Base-by-base conservation (phyloP, 257 asterid species). In the Jaltomata sinuosa region DNA sequence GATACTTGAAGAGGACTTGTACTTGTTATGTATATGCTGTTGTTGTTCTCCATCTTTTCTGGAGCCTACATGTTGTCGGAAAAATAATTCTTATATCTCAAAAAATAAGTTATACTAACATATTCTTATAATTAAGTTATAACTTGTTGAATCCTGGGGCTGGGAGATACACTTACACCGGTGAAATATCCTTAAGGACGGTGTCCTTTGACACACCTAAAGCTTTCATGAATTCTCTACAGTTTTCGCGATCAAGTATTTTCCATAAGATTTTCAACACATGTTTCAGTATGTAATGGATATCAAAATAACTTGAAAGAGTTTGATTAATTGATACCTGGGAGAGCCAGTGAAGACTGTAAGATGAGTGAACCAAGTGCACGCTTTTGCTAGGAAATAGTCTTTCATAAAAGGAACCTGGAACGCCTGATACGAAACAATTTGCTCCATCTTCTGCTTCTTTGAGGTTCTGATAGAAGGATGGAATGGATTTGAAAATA, bases 11-110 rank as follows among this genome's bases (percentile, higher is more conserved):
- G 74, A 11, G 90, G 84, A 69, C 90, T 87, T 11, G 85, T 32
- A 61, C 4, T 87, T 38, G 91, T 61, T 21, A 85, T 59, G 84
- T 79, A 74, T 3, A 89, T 86, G 27, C 74, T 87, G 22, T 69
- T 79, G 61, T 88, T 88, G 6, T 34, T 82, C 84, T 62, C 86
- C 40, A 86, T 14, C 31, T 86, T 90, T 84, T 83, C 61, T 11
- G 92, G 90, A 52, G 80, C 76, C 92, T 89, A 29, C 34, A 40
- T n/a, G n/a, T n/a, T n/a, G n/a, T n/a, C n/a, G n/a, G n/a, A n/a
- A n/a, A n/a, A n/a, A n/a, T n/a, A n/a, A n/a, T n/a, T n/a, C n/a
- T n/a, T n/a, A n/a, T n/a, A n/a, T n/a, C n/a, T n/a, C n/a, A n/a
- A n/a, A n/a, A n/a, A n/a, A n/a, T n/a, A n/a, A n/a, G n/a, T n/a